These are phyloP conservation scores for Periconia sp. DNA, from an alignment of 2,329 filamentous ascomycete genomes.

Conservation along the genomic window DNA sequence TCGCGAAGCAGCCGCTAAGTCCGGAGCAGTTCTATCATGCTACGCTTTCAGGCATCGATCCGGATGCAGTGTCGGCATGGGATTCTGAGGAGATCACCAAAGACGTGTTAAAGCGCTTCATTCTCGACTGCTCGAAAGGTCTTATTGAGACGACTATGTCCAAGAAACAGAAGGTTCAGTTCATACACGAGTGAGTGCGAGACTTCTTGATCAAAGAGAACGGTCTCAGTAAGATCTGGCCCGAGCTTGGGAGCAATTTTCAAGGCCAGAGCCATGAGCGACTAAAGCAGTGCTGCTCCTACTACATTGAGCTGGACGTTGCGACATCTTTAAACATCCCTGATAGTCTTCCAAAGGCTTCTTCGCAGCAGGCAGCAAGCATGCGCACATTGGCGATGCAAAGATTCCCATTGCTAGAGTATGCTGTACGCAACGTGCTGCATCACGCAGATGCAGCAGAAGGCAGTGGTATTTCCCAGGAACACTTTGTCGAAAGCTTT, in stretches of 20 bases:
- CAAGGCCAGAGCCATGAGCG: conserved; percentile 45
- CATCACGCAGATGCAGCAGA: conserved; percentile 44
- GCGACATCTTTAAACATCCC: conserved; percentile 2
- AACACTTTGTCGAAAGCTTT: conserved; percentile 18
- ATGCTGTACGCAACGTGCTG: conserved; percentile 46
- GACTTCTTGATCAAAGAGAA: conserved; percentile 44
- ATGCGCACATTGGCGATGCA: conserved; percentile 4
- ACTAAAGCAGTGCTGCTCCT: too few species aligned
- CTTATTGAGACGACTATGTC: conserved; percentile 15
- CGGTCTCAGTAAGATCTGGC: conserved; percentile 30
- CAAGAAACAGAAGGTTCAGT: conserved; percentile 26
- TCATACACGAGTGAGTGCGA: conserved; percentile 25
- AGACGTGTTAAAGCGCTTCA: conserved; percentile 13
- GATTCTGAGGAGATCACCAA: conserved; percentile 25
- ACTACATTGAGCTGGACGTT: conserved; percentile 39
- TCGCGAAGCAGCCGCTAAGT: too few species aligned
- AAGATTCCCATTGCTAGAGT: conserved; percentile 51
- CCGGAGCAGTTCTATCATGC: conserved; percentile 12
- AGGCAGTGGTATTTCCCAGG: conserved; percentile 15
- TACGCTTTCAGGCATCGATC: conserved; percentile 7
- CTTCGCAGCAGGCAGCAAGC: too few species aligned
- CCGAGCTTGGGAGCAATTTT: conserved; percentile 33
- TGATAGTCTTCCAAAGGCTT: too few species aligned
- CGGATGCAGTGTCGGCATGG: conserved; percentile 11
- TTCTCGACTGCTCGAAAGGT: conserved; percentile 19